phyloP scores from a whole-genome alignment of 116 monocot genomes.

The Cymodocea nodosa region DNA sequence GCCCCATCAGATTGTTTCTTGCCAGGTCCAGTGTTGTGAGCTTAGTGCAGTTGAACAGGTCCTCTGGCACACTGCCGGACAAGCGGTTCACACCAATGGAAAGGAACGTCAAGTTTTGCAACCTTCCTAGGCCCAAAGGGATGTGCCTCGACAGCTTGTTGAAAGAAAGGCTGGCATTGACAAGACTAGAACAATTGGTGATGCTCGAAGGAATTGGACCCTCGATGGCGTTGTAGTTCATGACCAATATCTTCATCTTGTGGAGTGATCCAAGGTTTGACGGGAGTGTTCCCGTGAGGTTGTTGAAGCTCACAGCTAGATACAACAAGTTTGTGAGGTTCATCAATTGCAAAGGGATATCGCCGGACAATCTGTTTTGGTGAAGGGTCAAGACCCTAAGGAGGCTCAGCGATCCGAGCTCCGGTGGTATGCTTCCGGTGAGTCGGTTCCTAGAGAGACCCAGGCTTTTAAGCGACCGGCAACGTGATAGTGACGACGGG shows the following conservation, averaged over 20 bases:
- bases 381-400: conserved; percentile 41
- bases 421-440: conserved; percentile 51
- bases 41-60: conserved; percentile 54
- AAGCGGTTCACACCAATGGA: conserved; percentile 19
- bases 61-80: conserved; percentile 52
- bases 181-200: conserved; percentile 46
- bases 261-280: conserved; percentile 50
- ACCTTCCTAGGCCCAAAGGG: conserved; percentile 41
- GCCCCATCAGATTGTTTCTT: conserved; percentile 36
- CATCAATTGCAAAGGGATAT: conserved; percentile 44
- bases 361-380: conserved; percentile 44
- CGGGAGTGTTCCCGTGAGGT: conserved; percentile 45
- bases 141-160: conserved; percentile 39
- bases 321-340: conserved; percentile 45
- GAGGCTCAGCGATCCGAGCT: conserved; percentile 40
- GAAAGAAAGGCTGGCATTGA: conserved; percentile 32
- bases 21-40: conserved; percentile 29
- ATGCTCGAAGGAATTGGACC: conserved; percentile 62
- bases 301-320: conserved; percentile 50
- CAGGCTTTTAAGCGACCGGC: conserved; percentile 25
- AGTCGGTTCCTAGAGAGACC: conserved; percentile 55
- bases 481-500: conserved; percentile 46
- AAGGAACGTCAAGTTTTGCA: conserved; percentile 53
- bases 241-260: conserved; percentile 34
- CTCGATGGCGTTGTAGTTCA: conserved; percentile 32